These are phyloP conservation scores for Malus domestica DNA, from an alignment of 306 rosid genomes.

Conservation along the genomic window DNA sequence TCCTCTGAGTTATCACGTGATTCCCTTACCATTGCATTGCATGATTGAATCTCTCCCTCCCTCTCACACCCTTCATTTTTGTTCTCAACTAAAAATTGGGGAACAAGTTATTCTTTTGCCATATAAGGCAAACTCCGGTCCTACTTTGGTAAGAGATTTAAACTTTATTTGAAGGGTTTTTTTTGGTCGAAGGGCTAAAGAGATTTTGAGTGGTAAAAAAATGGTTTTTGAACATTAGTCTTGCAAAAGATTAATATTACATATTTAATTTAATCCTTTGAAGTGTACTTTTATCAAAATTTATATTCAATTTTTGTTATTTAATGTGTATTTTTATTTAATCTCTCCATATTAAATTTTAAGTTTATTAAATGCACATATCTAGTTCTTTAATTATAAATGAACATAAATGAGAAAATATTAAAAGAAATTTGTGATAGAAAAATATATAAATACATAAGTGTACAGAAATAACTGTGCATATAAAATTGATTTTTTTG, in stretches of 20 bases:
- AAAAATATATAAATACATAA: too few relatives aligned
- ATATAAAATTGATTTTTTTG: too few relatives aligned
- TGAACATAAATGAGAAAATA: too few relatives aligned
- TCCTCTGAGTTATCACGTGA: background rate
- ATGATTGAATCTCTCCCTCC: background rate
- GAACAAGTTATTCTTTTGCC: background rate
- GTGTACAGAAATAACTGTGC: too few relatives aligned
- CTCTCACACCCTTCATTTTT: background rate
- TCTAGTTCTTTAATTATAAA: too few relatives aligned
- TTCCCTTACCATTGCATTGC: background rate
- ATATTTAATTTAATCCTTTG: too few relatives aligned
- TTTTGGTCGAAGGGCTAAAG: background rate
- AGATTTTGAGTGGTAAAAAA: background rate
- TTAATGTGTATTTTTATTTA: too few relatives aligned
- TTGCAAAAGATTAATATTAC: background rate
- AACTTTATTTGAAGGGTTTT: background rate
- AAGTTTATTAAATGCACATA: too few relatives aligned
- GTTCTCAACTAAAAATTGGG: background rate
- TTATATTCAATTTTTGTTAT: too few relatives aligned
- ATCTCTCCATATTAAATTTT: too few relatives aligned
- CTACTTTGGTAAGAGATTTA: background rate
- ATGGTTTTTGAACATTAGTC: background rate
- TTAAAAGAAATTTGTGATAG: too few relatives aligned
- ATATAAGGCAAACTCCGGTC: background rate
- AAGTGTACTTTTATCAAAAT: too few relatives aligned